Percentiles rank a stretch among this genome's conserved stretches.
Conservation (phyloP, 2,329 filamentous ascomycete species). For the Cryphonectria naterciae region DNA sequence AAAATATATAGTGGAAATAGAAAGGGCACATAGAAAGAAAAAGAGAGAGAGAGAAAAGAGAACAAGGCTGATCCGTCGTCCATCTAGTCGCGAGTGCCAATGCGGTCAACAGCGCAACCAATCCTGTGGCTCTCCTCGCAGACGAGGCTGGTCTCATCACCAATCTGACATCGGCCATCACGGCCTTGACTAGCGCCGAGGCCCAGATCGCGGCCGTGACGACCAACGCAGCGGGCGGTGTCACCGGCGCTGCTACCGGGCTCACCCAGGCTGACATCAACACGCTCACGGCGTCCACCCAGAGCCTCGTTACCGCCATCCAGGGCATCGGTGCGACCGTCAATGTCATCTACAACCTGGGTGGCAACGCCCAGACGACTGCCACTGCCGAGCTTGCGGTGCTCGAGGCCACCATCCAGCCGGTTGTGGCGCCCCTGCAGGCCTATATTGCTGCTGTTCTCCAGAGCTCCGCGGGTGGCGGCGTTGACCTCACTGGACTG, state of each 20-base stretch:
- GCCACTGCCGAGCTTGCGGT: background rate
- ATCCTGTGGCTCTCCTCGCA: background rate
- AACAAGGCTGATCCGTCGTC: background rate
- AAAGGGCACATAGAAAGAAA: too few species aligned
- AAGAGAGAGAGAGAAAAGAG: too few species aligned
- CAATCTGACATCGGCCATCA: background rate
- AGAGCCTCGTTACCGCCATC: background rate
- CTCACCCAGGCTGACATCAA: conserved; percentile 1
- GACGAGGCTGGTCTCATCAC: background rate
- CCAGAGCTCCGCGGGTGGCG: background rate
- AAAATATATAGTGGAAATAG: background rate
- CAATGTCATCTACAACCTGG: background rate
- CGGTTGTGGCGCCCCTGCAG: background rate
- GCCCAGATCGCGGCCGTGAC: background rate
- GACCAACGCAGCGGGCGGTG: background rate
- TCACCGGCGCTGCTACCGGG: background rate
- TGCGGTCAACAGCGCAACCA: background rate
- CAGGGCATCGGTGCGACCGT: background rate
- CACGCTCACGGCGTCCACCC: background rate
- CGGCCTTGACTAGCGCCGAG: background rate
- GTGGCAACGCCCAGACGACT: background rate
- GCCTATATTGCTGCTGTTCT: background rate
- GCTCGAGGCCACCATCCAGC: background rate
- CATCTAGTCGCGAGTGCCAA: background rate
- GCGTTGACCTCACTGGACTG: background rate